These are phyloP conservation scores for Penicillium capsulatum DNA, from an alignment of 2,329 filamentous ascomycete genomes.

Conservation along the genomic window DNA sequence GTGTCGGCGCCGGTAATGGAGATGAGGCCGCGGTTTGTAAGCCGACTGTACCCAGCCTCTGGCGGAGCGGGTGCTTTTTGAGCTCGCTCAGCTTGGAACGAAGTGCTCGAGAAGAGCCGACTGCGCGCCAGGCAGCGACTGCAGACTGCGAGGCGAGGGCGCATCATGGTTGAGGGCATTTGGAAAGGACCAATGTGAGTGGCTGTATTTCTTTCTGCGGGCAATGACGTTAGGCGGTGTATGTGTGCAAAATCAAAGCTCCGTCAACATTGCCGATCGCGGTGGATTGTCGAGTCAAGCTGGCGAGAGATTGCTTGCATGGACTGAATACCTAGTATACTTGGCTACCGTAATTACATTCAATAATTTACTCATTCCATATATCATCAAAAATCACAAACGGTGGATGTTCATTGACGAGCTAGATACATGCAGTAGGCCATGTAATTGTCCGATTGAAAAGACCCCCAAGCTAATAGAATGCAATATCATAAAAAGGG, in stretches of 20 bases:
- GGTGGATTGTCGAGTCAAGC: no score
- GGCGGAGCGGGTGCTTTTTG: slow-evolving; percentile 36
- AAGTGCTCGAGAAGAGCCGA: slow-evolving; percentile 30
- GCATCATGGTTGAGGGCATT: slow-evolving; percentile 29
- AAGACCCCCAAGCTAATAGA: no score
- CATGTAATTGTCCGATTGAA: no score
- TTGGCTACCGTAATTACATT: no score
- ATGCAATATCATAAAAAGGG: no score
- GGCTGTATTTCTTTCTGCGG: slow-evolving; percentile 23
- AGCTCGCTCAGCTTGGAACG: slow-evolving; percentile 8
- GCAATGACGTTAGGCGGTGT: slow-evolving; percentile 29
- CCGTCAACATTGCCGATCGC: no score
- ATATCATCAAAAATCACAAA: no score
- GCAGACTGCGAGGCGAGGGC: slow-evolving; percentile 29
- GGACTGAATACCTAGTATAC: no score
- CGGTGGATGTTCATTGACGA: no score
- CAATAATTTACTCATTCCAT: no score
- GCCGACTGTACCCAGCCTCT: slow-evolving; percentile 45
- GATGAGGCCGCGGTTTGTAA: slow-evolving; percentile 74
- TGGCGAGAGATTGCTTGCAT: no score
- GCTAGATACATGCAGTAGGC: no score
- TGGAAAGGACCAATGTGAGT: slow-evolving; percentile 10
- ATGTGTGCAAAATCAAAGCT: slow-evolving; percentile 22
- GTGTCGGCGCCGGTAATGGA: slow-evolving; percentile 75
- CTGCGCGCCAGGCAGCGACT: slow-evolving; percentile 25